These are phyloP conservation scores for Phalaenopsis aphrodite DNA, from an alignment of 106 monocot species.

Conservation along the genomic window DNA sequence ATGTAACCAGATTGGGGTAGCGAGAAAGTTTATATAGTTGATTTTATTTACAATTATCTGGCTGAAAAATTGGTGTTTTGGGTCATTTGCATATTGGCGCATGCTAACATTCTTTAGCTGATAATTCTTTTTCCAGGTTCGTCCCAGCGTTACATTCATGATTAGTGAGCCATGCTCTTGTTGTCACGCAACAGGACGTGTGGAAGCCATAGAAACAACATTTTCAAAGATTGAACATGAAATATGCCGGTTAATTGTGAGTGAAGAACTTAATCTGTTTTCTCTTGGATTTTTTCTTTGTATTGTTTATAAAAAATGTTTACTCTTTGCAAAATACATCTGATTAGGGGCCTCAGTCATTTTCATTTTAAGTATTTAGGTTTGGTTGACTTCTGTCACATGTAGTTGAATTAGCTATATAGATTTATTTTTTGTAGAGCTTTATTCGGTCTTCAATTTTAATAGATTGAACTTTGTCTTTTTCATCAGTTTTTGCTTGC, in stretches of 20 bases:
- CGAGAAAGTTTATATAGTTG: not conserved
- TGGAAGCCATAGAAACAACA: conserved; percentile 89
- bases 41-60: not conserved
- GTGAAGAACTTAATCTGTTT: conserved; percentile 11
- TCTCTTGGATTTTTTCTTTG: not conserved
- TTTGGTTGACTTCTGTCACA: too few species aligned
- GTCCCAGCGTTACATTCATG: conserved; percentile 91
- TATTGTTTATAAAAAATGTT: not conserved
- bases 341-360: not conserved
- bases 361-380: too few species aligned
- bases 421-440: not conserved
- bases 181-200: conserved; percentile 91
- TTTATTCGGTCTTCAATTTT: too few species aligned
- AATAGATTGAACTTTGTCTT: too few species aligned
- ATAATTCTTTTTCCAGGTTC: conserved; percentile 45
- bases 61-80: not conserved
- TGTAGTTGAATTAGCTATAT: not conserved
- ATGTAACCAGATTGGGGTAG: not conserved
- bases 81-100: not conserved
- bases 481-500: too few species aligned
- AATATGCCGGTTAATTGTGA: conserved; percentile 85
- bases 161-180: conserved; percentile 84
- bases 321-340: not conserved
- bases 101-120: not conserved
- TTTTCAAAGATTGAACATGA: conserved; percentile 98